These are phyloP conservation scores for Diaporthe sp. DNA, from an alignment of 2,329 filamentous ascomycete species.

Conservation along the genomic window DNA sequence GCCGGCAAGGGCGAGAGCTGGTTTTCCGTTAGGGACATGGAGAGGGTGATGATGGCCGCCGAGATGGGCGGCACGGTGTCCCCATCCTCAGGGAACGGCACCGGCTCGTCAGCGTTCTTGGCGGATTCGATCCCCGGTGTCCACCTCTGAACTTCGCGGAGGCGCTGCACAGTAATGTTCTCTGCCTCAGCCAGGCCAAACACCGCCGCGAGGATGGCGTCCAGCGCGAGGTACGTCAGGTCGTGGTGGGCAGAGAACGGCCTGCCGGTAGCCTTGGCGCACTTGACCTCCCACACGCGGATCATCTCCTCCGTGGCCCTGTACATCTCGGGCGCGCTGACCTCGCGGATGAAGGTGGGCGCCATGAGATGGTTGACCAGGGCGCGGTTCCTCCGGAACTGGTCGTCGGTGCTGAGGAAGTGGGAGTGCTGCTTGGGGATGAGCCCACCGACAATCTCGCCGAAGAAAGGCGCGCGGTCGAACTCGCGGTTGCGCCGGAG, in stretches of 20 bases:
- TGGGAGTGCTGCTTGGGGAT: constrained; percentile 51
- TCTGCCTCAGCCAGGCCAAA: constrained; percentile 48
- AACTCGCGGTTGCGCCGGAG: constrained; percentile 43
- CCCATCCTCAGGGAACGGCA: constrained; percentile 44
- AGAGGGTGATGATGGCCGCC: constrained; percentile 47
- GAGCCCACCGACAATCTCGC: constrained; percentile 49
- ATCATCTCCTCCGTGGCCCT: constrained; percentile 42
- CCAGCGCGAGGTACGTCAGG: constrained; percentile 31
- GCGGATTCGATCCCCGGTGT: neutral
- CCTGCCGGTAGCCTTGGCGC: constrained; percentile 36
- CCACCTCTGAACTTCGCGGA: constrained; percentile 43
- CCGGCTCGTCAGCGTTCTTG: constrained; percentile 41
- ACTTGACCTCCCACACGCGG: constrained; percentile 42
- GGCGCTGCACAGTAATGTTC: constrained; percentile 44
- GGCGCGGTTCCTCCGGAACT: constrained; percentile 23
- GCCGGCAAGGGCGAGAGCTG: constrained; percentile 49
- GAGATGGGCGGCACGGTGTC: constrained; percentile 44
- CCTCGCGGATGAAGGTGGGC: constrained; percentile 23
- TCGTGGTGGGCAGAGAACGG: constrained; percentile 37
- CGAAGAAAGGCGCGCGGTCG: constrained; percentile 30
- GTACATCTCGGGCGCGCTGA: constrained; percentile 29
- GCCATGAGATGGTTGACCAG: constrained; percentile 36
- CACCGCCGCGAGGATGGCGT: constrained; percentile 44
- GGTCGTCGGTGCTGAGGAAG: constrained; percentile 42
- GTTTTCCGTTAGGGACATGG: constrained; percentile 47